Base-by-base conservation (phyloP, 176 grass and related monocot genomes). In the Oryza meridionalis region DNA sequence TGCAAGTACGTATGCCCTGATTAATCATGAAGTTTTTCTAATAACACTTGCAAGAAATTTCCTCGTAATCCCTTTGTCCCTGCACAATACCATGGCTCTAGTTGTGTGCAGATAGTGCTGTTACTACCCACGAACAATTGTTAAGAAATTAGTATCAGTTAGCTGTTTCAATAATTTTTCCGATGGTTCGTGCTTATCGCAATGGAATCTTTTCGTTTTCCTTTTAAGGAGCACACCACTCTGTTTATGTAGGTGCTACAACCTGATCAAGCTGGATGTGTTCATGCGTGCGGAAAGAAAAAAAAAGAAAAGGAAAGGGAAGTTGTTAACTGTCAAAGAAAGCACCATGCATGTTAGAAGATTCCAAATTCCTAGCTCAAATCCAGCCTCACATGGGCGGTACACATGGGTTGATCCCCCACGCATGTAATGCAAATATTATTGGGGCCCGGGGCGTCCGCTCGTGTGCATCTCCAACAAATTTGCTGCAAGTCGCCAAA, bases 331-430 rank as follows among this genome's bases (percentile, higher is more conserved):
- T 89, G 71, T 75, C 67, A 72, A 64, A 63, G 63, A 70, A 29
- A 26, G 73, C 72, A 73, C 53, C 73, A 45, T 64, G 88, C 88
- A 78, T 73, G 88, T 90, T 86, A 82, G 79, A n/a, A 90, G 84
- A 90, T 86, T 90, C 84, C 84, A 82, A 73, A 59, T 65, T 73
- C 59, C 53, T 35, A 32, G 67, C 58, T 24, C 15, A 65, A 72
- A 61, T 82, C 84, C 61, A 90, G 35, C 67, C 35, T 86, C 79
- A 86, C 88, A 86, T 86, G 84, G 59, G 74, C 71, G 53, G 46
- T 31, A 67, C 77, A 81, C 85, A 81, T 81, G 85, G 77, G 61
- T 44, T 44, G 44, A 86, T 67, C 73, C 70, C 35, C 84, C 72
- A 82, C 35, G 69, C 67, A n/a, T 43, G 67, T 44, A 59, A 59